Evolutionary conservation across 345 rosid species (phyloP).

Genomic region (Salix dunnii): DNA sequence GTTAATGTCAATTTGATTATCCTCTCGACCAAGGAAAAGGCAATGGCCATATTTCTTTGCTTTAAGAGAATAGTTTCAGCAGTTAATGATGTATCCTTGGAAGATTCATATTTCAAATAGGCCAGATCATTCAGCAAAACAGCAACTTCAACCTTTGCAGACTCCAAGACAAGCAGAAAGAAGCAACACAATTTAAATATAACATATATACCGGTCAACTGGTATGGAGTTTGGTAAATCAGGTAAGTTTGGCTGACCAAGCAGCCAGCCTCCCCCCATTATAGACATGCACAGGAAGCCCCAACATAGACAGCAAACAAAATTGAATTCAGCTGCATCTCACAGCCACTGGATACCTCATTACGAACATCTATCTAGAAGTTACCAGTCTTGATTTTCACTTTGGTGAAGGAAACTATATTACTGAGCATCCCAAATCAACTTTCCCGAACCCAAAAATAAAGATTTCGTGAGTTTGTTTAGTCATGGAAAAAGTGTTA

Average conservation of each 20-base stretch:
- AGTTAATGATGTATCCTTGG: slow-evolving; percentile 44
- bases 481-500: background rate
- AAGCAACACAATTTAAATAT: background rate
- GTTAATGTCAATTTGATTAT: slow-evolving; percentile 60
- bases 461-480: background rate
- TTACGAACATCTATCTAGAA: background rate
- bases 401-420: background rate
- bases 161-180: slow-evolving; percentile 70
- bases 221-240: slow-evolving; percentile 50
- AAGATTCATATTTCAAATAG: slow-evolving; percentile 77
- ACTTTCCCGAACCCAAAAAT: background rate
- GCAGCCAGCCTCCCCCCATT: slow-evolving; percentile 68
- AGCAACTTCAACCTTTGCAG: slow-evolving; percentile 82
- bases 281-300: slow-evolving; percentile 26
- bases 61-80: slow-evolving; percentile 48
- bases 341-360: background rate
- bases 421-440: background rate
- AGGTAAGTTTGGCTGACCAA: slow-evolving; percentile 49
- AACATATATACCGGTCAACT: slow-evolving; percentile 55
- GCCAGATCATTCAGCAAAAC: slow-evolving; percentile 81
- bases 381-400: background rate
- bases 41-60: slow-evolving; percentile 57
- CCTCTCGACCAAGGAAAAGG: slow-evolving; percentile 79
- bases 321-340: background rate
- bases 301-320: background rate